phyloP scores from a whole-genome alignment of 306 rosid genomes.

The Ceratonia siliqua region DNA sequence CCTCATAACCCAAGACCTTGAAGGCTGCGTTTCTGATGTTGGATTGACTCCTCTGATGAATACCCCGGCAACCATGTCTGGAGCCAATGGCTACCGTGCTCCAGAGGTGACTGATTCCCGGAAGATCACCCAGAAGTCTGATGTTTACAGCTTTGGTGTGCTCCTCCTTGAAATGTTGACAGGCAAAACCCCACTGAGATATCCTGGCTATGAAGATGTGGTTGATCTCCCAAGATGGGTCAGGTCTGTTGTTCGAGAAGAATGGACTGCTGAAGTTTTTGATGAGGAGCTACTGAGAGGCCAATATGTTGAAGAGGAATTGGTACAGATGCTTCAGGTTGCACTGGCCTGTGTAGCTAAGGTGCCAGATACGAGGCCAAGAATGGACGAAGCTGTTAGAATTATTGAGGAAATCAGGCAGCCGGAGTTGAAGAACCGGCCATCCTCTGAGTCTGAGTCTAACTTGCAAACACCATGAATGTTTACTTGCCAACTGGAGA shows the following conservation, averaged over 20 bases:
- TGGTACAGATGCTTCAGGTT: conserved; percentile 89
- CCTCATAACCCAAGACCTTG: conserved; percentile 64
- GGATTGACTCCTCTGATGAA: conserved; percentile 65
- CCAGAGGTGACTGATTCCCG: conserved; percentile 66
- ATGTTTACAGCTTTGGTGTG: conserved; percentile 80
- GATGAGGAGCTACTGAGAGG: conserved; percentile 71
- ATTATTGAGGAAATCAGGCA: conserved; percentile 72
- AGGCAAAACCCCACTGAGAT: conserved; percentile 59
- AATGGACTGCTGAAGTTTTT: conserved; percentile 89
- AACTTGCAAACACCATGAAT: conserved; percentile 56
- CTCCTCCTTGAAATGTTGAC: conserved; percentile 79
- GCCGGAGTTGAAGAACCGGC: conserved; percentile 48
- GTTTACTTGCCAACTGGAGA: neutral
- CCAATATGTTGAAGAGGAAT: conserved; percentile 68
- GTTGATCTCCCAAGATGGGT: conserved; percentile 91
- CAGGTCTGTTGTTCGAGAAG: conserved; percentile 79
- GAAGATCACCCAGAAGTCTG: conserved; percentile 65
- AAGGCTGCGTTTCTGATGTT: conserved; percentile 59
- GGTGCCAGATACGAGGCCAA: conserved; percentile 66
- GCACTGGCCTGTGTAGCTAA: conserved; percentile 65
- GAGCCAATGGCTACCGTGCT: conserved; percentile 64
- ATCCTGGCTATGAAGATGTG: conserved; percentile 58
- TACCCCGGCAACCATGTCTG: conserved; percentile 57
- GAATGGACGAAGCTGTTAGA: conserved; percentile 55
- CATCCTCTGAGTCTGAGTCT: conserved; percentile 69